Evolutionary conservation across 768 basidiomycete species (phyloP).

Genomic region (Mycena alexandri): DNA sequence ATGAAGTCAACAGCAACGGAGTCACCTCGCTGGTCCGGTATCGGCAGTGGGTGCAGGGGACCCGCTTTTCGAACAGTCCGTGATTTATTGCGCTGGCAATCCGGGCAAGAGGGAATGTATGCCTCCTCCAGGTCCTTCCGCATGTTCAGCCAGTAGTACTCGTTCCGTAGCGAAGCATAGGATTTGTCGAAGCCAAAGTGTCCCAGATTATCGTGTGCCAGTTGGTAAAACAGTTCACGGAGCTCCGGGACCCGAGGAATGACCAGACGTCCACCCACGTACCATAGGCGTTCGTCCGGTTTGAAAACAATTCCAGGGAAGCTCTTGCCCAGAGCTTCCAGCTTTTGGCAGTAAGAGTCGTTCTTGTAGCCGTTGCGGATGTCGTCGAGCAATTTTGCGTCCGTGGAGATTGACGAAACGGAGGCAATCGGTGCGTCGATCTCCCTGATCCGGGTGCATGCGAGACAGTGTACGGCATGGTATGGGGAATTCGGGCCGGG

Average conservation of each 20-base stretch:
- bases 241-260: neutral
- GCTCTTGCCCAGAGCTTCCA: neutral
- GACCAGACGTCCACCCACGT: neutral
- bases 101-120: neutral
- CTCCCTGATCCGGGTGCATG: neutral
- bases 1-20: neutral
- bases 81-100: neutral
- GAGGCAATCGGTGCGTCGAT: neutral
- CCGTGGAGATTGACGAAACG: neutral
- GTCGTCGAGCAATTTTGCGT: neutral
- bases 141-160: constrained; percentile 2
- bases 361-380: neutral
- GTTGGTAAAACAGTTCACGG: neutral
- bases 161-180: neutral
- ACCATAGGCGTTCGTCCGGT: neutral
- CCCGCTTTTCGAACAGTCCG: neutral
- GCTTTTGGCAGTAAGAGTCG: neutral
- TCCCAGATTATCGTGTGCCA: neutral
- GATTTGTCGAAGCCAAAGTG: neutral
- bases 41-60: neutral
- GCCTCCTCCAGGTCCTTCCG: neutral
- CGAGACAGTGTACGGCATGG: neutral
- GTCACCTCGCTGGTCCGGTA: neutral
- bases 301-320: neutral
- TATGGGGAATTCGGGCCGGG: neutral